A percentile compares a stretch with the other conserved stretches of the same genome.
These are phyloP conservation scores for Entonaema liquescens DNA, from an alignment of 495 filamentous ascomycete genomes.

Conservation along the genomic window DNA sequence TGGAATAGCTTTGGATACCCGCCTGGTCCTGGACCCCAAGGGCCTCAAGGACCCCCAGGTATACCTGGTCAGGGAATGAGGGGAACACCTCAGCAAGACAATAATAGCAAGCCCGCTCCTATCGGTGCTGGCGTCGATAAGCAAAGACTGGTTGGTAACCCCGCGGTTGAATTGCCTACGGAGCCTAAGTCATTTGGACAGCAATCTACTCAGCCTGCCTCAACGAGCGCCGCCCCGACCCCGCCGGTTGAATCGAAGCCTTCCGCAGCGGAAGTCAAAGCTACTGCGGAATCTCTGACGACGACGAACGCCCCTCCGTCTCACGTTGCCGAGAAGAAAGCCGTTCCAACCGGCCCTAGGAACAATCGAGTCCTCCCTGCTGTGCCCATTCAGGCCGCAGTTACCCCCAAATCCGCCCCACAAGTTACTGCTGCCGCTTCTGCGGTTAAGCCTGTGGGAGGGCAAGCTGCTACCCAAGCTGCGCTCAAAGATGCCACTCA, in stretches of 20 bases:
- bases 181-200: slow-evolving; percentile 54
- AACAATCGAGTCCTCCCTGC: slow-evolving; percentile 57
- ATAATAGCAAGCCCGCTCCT: slow-evolving; percentile 58
- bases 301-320: slow-evolving; percentile 46
- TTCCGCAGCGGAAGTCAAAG: slow-evolving; percentile 62
- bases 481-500: slow-evolving; percentile 75
- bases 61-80: slow-evolving; percentile 50
- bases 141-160: slow-evolving; percentile 50
- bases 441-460: slow-evolving; percentile 48
- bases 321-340: slow-evolving; percentile 51
- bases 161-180: slow-evolving; percentile 47
- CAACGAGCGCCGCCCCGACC: slow-evolving; percentile 45
- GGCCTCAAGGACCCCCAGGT: slow-evolving; percentile 46
- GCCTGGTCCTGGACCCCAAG: slow-evolving; percentile 56
- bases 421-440: slow-evolving; percentile 43
- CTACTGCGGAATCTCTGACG: slow-evolving; percentile 53
- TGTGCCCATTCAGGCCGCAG: slow-evolving; percentile 75
- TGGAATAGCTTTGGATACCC: slow-evolving; percentile 60
- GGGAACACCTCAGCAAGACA: slow-evolving; percentile 47
- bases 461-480: slow-evolving; percentile 47
- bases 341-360: slow-evolving; percentile 70
- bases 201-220: slow-evolving; percentile 43
- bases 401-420: slow-evolving; percentile 59
- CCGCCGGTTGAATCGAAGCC: slow-evolving; percentile 76
- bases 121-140: slow-evolving; percentile 64